Base-by-base conservation (phyloP, 345 rosid species). In the Durio zibethinus region DNA sequence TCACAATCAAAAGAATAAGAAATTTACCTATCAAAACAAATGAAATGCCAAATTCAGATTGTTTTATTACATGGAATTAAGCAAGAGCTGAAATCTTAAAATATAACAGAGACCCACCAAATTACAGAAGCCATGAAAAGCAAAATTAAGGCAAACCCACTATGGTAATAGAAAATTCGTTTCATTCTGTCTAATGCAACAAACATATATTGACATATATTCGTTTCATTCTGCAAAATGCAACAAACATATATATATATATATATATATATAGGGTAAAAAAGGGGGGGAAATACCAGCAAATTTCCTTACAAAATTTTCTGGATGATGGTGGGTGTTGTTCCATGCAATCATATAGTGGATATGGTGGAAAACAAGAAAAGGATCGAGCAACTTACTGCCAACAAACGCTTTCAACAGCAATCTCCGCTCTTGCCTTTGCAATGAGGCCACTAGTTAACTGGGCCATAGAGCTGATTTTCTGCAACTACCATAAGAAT, bases 81-180 rank as follows among this genome's bases (percentile, higher is more conserved):
- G 63, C 15, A 67, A 56, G 40, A 74, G 84, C 97, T 45, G 38
- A 45, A 27, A 68, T 68, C 35, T 7, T n/a, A 40, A 40, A 10
- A 66, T 20, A 10, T 40, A 54, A 20, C 69, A 29, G 1, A 27
- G 25, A 1, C 54, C 54, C n/a, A 67, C 25, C 36, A 68, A 68
- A 68, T 45, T 45, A 45, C 12, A 68, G 73, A 68, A 25, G 54
- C 54, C 21, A 47, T 43, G 56, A 27, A 18, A 27, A 16, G 57
- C 11, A 45, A 45, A 45, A 25, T 25, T 33, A 45, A 27, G 38
- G 56, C 21, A 69, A 45, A 27, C 36, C 21, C 56, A 45, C 7
- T 25, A 69, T 3, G 7, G 21, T 11, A 47, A 29, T 8, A 38
- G 40, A 21, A 70, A 70, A 70, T 18, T 47, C 57, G 38, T 16